Conservation (phyloP, 1,284 basidiomycete species). For the Flammula alnicola region DNA sequence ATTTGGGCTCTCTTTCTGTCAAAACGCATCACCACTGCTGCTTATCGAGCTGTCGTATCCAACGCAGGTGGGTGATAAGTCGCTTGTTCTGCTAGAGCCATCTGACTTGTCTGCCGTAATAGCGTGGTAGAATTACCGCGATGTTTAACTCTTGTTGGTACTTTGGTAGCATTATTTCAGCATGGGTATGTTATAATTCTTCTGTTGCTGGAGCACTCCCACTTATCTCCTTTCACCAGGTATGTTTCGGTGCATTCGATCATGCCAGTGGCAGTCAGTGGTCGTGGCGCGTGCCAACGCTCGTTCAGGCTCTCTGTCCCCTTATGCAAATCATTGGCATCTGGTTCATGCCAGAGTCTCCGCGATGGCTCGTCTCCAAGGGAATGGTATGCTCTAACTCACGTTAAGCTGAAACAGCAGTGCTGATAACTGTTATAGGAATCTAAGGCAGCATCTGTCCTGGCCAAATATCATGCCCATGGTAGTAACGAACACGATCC, state of each 20-base stretch:
- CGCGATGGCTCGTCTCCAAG: conserved; percentile 66
- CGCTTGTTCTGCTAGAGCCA: too few relatives aligned
- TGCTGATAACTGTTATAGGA: conserved; percentile 39
- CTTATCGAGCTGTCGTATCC: too few relatives aligned
- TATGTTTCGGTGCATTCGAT: too few relatives aligned
- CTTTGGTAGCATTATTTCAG: conserved; percentile 60
- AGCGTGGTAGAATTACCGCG: conserved; percentile 63
- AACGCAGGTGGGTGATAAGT: too few relatives aligned
- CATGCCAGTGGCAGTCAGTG: conserved; percentile 46
- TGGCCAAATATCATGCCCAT: conserved; percentile 68
- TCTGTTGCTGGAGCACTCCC: neutral
- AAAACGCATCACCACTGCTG: conserved; percentile 66
- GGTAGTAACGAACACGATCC: conserved; percentile 53
- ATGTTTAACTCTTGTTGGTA: conserved; percentile 70
- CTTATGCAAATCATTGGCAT: conserved; percentile 53
- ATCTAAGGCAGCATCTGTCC: conserved; percentile 50
- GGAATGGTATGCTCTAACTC: conserved; percentile 49
- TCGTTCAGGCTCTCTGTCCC: conserved; percentile 68
- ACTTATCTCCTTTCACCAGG: neutral
- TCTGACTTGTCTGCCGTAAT: conserved; percentile 71
- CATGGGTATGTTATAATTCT: conserved; percentile 44
- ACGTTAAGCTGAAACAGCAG: conserved; percentile 1
- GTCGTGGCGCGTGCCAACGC: conserved; percentile 70
- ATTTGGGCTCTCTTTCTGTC: conserved; percentile 61
- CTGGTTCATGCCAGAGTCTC: conserved; percentile 66